These are phyloP conservation scores for Stygiomarasmius scandens DNA, from an alignment of 1,284 basidiomycete genomes.

Conservation along the genomic window DNA sequence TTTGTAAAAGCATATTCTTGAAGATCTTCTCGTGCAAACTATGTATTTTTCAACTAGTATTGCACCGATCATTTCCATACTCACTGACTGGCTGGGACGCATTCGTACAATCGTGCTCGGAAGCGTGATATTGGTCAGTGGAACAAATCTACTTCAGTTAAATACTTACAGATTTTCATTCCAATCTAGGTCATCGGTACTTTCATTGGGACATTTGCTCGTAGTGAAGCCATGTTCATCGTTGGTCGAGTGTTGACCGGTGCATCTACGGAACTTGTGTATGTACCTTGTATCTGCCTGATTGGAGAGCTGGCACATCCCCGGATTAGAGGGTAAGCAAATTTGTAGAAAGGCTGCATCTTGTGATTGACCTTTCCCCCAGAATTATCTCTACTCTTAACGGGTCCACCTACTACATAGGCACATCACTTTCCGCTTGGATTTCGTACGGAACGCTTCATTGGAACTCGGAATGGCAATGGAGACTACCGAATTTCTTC, in stretches of 20 bases:
- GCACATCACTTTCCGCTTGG: constrained; percentile 10
- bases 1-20: neutral
- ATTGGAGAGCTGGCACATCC: constrained; percentile 16
- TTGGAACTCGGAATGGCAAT: constrained; percentile 15
- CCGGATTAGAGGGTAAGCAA: constrained; percentile 15
- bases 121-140: constrained; percentile 11
- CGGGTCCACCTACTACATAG: constrained; percentile 13
- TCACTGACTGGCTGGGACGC: constrained; percentile 13
- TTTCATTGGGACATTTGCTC: constrained; percentile 12
- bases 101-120: constrained; percentile 10
- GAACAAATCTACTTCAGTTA: neutral
- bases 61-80: constrained; percentile 11
- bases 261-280: constrained; percentile 8
- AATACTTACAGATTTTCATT: neutral
- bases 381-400: constrained; percentile 13
- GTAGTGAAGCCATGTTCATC: constrained; percentile 11
- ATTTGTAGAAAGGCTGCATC: neutral
- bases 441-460: constrained; percentile 10
- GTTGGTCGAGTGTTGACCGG: constrained; percentile 15
- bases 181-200: constrained; percentile 7
- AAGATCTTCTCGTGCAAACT: neutral
- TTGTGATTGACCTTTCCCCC: neutral
- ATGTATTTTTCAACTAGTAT: constrained; percentile 3
- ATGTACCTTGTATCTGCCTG: constrained; percentile 14
- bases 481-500: constrained; percentile 13